A percentile compares a stretch with the other conserved stretches of the same genome.
phyloP scores from a whole-genome alignment of 2,329 filamentous ascomycete species.

The Volutella citrinella region DNA sequence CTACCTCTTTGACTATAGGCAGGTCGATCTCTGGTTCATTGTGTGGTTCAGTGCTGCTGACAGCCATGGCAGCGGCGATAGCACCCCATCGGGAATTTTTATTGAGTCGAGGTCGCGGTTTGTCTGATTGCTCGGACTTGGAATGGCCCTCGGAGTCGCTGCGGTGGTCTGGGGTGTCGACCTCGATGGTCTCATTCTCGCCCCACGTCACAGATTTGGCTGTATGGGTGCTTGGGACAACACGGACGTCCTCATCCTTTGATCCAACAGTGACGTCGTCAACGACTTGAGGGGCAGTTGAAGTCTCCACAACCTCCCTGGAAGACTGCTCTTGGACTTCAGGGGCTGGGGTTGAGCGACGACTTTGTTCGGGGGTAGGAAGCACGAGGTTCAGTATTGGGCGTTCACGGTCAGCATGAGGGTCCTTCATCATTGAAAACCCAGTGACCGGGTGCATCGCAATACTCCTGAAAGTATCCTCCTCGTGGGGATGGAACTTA shows the following conservation, averaged over 20 bases:
- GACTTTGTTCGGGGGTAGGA: slow-evolving; percentile 51
- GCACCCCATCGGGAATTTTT: slow-evolving; percentile 50
- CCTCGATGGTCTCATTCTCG: slow-evolving; percentile 61
- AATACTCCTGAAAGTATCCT: slow-evolving; percentile 35
- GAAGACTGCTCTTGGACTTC: slow-evolving; percentile 18
- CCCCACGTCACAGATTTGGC: slow-evolving; percentile 64
- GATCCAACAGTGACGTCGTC: slow-evolving; percentile 38
- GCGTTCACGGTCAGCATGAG: slow-evolving; percentile 52
- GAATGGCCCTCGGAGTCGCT: slow-evolving; percentile 30
- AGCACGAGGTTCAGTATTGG: slow-evolving; percentile 60
- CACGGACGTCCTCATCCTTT: slow-evolving; percentile 40
- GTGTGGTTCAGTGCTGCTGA: slow-evolving; percentile 36
- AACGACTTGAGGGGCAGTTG: slow-evolving; percentile 20
- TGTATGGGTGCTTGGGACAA: slow-evolving; percentile 15
- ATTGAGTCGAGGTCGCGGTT: slow-evolving; percentile 32
- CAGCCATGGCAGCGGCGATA: slow-evolving; percentile 48
- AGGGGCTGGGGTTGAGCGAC: slow-evolving; percentile 41
- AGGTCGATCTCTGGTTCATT: slow-evolving; percentile 29
- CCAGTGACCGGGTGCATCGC: slow-evolving; percentile 25
- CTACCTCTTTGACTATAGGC: slow-evolving; percentile 7
- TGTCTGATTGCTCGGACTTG: slow-evolving; percentile 22
- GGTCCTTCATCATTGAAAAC: slow-evolving; percentile 46
- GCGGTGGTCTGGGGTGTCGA: slow-evolving; percentile 53
- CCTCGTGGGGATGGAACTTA: slow-evolving; percentile 51
- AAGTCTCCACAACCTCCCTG: slow-evolving; percentile 15